Evolutionary conservation across 768 basidiomycete genomes (phyloP).

Genomic region (Brasilioporus rufonigricans): DNA sequence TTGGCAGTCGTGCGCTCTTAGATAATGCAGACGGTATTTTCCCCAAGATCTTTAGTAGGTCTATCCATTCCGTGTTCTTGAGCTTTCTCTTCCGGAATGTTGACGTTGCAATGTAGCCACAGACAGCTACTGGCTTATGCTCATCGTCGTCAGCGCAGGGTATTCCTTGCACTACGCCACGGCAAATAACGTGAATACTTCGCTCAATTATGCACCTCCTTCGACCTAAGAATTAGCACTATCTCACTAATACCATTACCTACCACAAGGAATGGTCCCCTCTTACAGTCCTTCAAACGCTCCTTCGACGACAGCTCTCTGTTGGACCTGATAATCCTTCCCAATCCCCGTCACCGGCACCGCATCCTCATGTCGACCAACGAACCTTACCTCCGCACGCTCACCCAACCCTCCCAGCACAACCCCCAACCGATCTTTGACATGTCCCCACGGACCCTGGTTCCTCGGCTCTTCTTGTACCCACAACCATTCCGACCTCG

Average conservation of each 20-base stretch:
- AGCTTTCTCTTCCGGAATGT: no score
- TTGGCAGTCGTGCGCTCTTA: no score
- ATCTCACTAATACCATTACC: background rate
- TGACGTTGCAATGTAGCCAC: no score
- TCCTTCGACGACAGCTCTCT: constrained; percentile 54
- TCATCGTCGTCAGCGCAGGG: no score
- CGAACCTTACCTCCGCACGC: constrained; percentile 43
- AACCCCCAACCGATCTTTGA: constrained; percentile 50
- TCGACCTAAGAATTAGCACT: no score
- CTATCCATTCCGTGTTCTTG: no score
- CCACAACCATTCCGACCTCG: constrained; percentile 47
- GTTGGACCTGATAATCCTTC: constrained; percentile 63
- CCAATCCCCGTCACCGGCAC: constrained; percentile 79
- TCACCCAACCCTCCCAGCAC: constrained; percentile 46
- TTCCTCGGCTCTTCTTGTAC: constrained; percentile 89
- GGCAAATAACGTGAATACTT: background rate
- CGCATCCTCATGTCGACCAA: constrained; percentile 69
- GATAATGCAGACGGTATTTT: no score
- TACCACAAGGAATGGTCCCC: background rate
- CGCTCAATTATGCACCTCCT: background rate
- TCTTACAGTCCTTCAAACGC: constrained; percentile 50
- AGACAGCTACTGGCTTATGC: no score
- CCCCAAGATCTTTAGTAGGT: no score
- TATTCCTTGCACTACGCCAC: no score
- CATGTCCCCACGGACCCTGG: constrained; percentile 78